A percentile compares a stretch with the other conserved stretches of the same genome.
Evolutionary conservation across 2,329 filamentous ascomycete species (phyloP).

Genomic region (Cladosporium sphaerospermum): DNA sequence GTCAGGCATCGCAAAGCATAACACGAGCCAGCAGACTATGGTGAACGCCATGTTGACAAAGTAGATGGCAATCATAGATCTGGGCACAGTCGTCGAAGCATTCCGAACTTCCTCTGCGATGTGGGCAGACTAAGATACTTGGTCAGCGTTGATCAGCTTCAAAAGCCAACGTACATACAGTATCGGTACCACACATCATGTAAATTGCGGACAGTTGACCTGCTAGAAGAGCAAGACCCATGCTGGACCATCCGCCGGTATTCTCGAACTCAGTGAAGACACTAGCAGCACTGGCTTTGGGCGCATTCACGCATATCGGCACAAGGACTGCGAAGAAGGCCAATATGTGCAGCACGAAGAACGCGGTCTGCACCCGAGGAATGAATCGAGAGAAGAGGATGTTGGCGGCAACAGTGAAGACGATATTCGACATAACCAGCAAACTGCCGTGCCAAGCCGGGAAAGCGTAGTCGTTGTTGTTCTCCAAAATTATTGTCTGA

Average conservation of each 20-base stretch:
- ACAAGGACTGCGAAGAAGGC: slow-evolving; percentile 17
- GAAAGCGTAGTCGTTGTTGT: slow-evolving; percentile 36
- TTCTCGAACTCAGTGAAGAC: slow-evolving; percentile 16
- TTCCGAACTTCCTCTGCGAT: slow-evolving; percentile 17
- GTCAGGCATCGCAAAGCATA: slow-evolving; percentile 31
- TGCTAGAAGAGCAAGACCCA: slow-evolving; percentile 11
- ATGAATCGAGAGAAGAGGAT: slow-evolving; percentile 22
- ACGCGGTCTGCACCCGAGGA: slow-evolving; percentile 31
- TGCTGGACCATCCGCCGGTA: slow-evolving; percentile 14
- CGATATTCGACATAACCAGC: slow-evolving; percentile 33
- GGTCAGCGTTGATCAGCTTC: slow-evolving; percentile 9
- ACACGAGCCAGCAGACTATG: slow-evolving; percentile 24
- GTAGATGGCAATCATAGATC: slow-evolving; percentile 12
- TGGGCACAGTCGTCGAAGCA: slow-evolving; percentile 12
- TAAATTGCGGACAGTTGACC: slow-evolving; percentile 3
- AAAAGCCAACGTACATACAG: not conserved
- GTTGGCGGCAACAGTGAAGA: slow-evolving; percentile 27
- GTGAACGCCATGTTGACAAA: slow-evolving; percentile 18
- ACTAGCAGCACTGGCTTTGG: slow-evolving; percentile 15
- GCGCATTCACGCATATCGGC: slow-evolving; percentile 15
- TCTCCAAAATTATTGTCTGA: slow-evolving; percentile 29
- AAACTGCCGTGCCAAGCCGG: slow-evolving; percentile 44
- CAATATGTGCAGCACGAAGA: slow-evolving; percentile 30
- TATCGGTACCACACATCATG: not conserved
- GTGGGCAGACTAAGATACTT: slow-evolving; percentile 2